phyloP scores from a whole-genome alignment of 1,284 basidiomycete species.

The Microstroma glucosiphilum region DNA sequence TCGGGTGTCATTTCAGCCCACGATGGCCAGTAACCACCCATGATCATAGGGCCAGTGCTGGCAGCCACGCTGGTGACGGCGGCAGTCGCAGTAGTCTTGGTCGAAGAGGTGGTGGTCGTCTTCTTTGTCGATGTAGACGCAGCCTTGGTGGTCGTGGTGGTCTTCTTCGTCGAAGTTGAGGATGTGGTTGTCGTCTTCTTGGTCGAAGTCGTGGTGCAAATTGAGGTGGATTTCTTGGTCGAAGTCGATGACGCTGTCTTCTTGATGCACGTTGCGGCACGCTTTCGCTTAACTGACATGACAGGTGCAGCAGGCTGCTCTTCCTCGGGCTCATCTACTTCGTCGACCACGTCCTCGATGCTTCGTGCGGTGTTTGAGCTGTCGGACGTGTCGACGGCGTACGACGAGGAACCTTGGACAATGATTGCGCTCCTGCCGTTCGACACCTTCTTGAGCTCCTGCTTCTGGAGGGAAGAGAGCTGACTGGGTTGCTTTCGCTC shows the following conservation, averaged over 20 bases:
- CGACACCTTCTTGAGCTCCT: too few relatives aligned
- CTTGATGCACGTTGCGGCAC: not conserved
- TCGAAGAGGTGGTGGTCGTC: not conserved
- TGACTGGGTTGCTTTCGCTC: too few relatives aligned
- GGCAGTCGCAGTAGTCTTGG: not conserved
- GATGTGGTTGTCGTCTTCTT: not conserved
- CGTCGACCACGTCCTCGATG: too few relatives aligned
- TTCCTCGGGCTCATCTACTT: too few relatives aligned
- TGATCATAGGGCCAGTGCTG: constrained; percentile 8
- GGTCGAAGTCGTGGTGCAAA: not conserved
- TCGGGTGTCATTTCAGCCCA: constrained; percentile 28
- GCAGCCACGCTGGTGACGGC: not conserved
- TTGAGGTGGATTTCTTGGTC: not conserved
- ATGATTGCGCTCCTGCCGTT: too few relatives aligned
- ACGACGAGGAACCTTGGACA: too few relatives aligned
- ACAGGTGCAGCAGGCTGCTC: too few relatives aligned
- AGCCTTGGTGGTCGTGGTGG: constrained; percentile 4
- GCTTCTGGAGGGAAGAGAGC: too few relatives aligned
- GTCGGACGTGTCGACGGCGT: too few relatives aligned
- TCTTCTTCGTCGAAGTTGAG: not conserved
- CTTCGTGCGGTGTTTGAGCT: too few relatives aligned
- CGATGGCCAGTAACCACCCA: constrained; percentile 37
- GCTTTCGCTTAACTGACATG: too few relatives aligned
- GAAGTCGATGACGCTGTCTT: not conserved
- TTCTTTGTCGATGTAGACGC: not conserved